A percentile compares a stretch with the other conserved stretches of the same genome.
phyloP scores from a whole-genome alignment of 768 basidiomycete species.

The Termitomyces eurrhizus region DNA sequence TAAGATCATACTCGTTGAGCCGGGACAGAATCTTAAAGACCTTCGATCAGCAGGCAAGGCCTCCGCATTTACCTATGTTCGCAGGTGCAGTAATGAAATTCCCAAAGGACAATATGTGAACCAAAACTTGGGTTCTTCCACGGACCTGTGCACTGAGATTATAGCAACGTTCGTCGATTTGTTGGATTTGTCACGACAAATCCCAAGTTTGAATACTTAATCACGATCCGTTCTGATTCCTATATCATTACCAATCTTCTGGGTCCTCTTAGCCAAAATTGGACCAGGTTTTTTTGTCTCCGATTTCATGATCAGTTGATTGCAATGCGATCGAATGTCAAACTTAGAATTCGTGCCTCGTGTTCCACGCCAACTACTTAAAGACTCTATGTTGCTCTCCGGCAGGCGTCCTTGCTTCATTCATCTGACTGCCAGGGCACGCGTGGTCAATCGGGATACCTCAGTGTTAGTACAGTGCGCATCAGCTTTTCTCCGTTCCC shows the following conservation, averaged over 20 bases:
- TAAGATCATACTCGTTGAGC: background rate
- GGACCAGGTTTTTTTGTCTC: background rate
- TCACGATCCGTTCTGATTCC: background rate
- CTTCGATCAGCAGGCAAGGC: background rate
- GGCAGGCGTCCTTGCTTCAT: constrained; percentile 27
- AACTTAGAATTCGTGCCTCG: constrained; percentile 29
- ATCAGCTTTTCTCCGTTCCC: constrained; percentile 6
- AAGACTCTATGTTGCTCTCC: constrained; percentile 25
- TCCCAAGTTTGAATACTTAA: background rate
- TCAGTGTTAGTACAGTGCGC: constrained; percentile 13
- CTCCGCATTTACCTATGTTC: background rate
- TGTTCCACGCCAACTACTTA: constrained; percentile 33
- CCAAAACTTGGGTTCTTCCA: background rate
- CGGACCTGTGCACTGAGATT: background rate
- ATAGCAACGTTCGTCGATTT: background rate
- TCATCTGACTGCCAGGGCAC: constrained; percentile 13
- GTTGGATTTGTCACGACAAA: background rate
- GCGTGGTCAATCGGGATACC: constrained; percentile 12
- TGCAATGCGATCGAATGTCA: too few species aligned
- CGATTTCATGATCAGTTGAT: too few species aligned
- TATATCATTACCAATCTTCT: background rate
- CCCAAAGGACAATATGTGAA: background rate
- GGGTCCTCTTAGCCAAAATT: constrained; percentile 27
- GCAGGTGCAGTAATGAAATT: background rate
- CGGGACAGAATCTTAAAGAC: background rate